phyloP scores from a whole-genome alignment of 257 asterid genomes.

The Nicotiana benthamiana region DNA sequence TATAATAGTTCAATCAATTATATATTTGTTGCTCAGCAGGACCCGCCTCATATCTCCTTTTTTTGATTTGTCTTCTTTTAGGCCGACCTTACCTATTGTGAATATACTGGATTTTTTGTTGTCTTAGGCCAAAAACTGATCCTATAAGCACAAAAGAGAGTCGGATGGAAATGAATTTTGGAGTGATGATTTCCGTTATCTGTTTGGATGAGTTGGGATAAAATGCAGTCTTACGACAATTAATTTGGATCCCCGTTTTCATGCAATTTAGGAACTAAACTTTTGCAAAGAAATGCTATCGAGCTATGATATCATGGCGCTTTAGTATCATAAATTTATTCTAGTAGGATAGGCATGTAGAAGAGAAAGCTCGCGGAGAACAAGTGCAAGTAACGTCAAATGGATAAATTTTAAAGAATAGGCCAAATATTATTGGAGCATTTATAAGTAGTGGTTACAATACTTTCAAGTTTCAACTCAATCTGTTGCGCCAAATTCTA shows the following conservation, averaged over 20 bases:
- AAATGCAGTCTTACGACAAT: neutral
- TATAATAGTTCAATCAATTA: conserved; percentile 18
- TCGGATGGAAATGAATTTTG: neutral
- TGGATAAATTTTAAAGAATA: neutral
- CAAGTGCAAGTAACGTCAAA: neutral
- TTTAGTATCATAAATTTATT: too few species aligned
- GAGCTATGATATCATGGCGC: neutral
- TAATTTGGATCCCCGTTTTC: too few species aligned
- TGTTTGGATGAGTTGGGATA: neutral
- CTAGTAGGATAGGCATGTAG: neutral
- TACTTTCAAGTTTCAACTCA: neutral
- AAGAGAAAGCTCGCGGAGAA: neutral
- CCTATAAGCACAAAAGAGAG: neutral
- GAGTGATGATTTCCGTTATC: neutral
- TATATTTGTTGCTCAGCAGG: conserved; percentile 7
- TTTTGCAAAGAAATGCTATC: neutral
- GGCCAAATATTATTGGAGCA: neutral
- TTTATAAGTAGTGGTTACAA: neutral
- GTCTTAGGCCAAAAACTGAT: neutral
- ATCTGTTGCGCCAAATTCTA: neutral
- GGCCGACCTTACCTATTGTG: neutral
- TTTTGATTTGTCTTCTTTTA: neutral
- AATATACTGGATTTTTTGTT: neutral
- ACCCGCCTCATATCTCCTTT: neutral
- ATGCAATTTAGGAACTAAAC: neutral